A percentile compares a stretch with the other conserved stretches of the same genome.
These are phyloP conservation scores for Trypanosoma lewisi DNA, from an alignment of 208 protist species.

Conservation along the genomic window DNA sequence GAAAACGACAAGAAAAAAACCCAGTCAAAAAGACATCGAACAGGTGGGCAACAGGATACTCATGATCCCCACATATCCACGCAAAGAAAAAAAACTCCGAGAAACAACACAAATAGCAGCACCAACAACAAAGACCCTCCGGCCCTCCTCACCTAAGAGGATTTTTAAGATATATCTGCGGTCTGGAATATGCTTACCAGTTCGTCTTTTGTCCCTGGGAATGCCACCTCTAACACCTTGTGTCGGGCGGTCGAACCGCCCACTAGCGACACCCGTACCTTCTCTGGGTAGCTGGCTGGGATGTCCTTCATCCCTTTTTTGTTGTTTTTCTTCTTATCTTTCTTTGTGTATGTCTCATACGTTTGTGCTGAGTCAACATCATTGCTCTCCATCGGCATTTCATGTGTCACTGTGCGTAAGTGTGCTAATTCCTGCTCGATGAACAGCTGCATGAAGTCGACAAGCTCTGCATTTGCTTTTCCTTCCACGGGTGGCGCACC, in stretches of 20 bases:
- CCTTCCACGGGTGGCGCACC: slow-evolving; percentile 76
- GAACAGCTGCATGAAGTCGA: slow-evolving; percentile 55
- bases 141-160: not conserved
- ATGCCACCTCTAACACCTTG: slow-evolving; percentile 54
- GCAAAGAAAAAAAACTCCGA: not conserved
- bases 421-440: slow-evolving; percentile 38
- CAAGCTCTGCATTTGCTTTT: slow-evolving; percentile 74
- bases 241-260: slow-evolving; percentile 53
- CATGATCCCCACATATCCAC: no score
- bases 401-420: slow-evolving; percentile 4
- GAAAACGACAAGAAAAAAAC: not conserved
- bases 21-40: no score
- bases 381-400: not conserved
- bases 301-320: slow-evolving; percentile 28
- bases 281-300: slow-evolving; percentile 9
- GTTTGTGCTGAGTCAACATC: not conserved
- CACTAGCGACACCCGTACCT: slow-evolving; percentile 50
- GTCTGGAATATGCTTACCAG: slow-evolving; percentile 49
- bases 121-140: slow-evolving; percentile 17
- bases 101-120: not conserved
- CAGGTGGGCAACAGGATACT: no score
- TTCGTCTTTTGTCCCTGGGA: slow-evolving; percentile 59
- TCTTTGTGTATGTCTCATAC: not conserved
- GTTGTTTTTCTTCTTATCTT: slow-evolving; percentile 12
- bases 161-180: slow-evolving; percentile 16